Evolutionary conservation across 1,284 basidiomycete species (phyloP), one percentile per base, ranked within the genome.

Genomic region (Apiotrichum sp.): DNA sequence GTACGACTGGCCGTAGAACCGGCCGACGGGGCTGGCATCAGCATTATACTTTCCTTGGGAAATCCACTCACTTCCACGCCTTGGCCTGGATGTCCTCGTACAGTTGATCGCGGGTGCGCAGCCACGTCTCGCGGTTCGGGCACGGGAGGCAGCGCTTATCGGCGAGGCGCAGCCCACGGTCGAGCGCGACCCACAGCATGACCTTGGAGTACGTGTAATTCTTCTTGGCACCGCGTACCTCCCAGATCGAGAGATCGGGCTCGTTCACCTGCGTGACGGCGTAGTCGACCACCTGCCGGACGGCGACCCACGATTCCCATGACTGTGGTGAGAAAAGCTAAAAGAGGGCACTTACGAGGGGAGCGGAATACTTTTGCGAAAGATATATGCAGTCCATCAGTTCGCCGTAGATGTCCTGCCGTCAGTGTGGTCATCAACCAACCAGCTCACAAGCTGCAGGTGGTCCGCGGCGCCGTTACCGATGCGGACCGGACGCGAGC

Each of bases 131-230:
- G 54, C 68, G 71, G 62, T 74, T 77, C 16, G 72, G 79, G 70
- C 78, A 78, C 4, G 78, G 78, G 10, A 78, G 62, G 56, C 70
- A 88, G 29, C 92, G 84, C 74, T 96, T 96, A 38, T 95, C 90
- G 3, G 89, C 88, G 16, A 96, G 80, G 13, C 92, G 87, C 4
- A 96, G 80, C 3, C 90, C 89, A 78, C 90, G 80, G 67, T 96
- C 92, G 56, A 96, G 84, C 0, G 92, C 92, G 47, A 96, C 91
- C 87, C 89, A 92, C 69, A 92, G 81, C 90, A 93, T 92, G 52
- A 92, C 85, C 81, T 93, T 93, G 44, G 87, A 89, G 74, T 93
- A 93, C 81, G 89, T 66, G 41, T 93, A 96, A 71, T 95, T 84
- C 57, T 87, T 83, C 70, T 86, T 82, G 68, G 84, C 82, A 57